phyloP scores from a whole-genome alignment of 208 protist species.

The Trypanosoma boissoni region DNA sequence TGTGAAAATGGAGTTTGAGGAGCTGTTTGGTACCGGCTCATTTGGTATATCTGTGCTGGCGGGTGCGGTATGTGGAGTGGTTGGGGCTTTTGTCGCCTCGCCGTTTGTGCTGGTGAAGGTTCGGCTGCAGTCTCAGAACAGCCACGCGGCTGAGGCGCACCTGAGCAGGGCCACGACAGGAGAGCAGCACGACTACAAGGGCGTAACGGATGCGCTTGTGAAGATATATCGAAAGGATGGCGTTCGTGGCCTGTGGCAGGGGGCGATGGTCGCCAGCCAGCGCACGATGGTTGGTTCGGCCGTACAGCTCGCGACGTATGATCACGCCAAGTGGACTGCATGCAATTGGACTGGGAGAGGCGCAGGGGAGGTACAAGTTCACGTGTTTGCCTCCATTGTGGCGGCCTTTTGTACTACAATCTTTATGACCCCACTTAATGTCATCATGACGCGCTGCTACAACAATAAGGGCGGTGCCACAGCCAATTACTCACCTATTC shows the following conservation, averaged over 20 bases:
- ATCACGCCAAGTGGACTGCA: slow-evolving; percentile 30
- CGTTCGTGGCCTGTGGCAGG: slow-evolving; percentile 48
- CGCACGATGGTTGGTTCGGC: slow-evolving; percentile 40
- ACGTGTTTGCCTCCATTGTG: slow-evolving; percentile 39
- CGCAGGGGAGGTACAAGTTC: slow-evolving; percentile 40
- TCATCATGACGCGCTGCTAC: slow-evolving; percentile 66
- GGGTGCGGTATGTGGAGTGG: slow-evolving; percentile 33
- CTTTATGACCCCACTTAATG: slow-evolving; percentile 54
- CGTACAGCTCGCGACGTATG: slow-evolving; percentile 54
- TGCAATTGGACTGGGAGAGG: slow-evolving; percentile 13
- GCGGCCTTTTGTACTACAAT: slow-evolving; percentile 27
- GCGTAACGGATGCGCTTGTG: slow-evolving; percentile 35
- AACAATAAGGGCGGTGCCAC: slow-evolving; percentile 27
- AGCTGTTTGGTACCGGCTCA: not conserved
- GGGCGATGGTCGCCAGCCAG: slow-evolving; percentile 32
- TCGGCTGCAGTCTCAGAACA: slow-evolving; percentile 59
- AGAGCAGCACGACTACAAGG: slow-evolving; percentile 49
- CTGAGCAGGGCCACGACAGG: slow-evolving; percentile 31
- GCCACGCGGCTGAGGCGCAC: slow-evolving; percentile 23
- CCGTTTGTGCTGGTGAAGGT: slow-evolving; percentile 74
- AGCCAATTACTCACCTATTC: slow-evolving; percentile 30
- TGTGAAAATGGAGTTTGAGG: slow-evolving; percentile 27
- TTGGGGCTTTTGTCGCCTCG: slow-evolving; percentile 38
- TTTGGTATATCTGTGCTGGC: slow-evolving; percentile 17
- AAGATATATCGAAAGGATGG: slow-evolving; percentile 39